Evolutionary conservation across 495 filamentous ascomycete species (phyloP).

Genomic region (Podospora pseudopauciseta): DNA sequence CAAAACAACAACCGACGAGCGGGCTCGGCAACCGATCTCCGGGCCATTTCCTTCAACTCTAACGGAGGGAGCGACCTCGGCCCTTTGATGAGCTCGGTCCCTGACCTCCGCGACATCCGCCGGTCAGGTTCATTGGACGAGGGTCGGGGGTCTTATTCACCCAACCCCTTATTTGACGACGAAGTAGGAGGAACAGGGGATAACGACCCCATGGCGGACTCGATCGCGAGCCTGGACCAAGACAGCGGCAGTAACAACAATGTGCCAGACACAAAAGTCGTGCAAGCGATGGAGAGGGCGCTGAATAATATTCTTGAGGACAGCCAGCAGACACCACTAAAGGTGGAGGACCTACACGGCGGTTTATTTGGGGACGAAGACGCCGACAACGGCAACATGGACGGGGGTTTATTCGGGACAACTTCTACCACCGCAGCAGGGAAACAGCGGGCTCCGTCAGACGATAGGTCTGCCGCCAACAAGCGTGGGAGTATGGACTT

Average conservation of each 20-base stretch:
- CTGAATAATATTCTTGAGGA: constrained; percentile 93
- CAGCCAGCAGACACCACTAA: constrained; percentile 44
- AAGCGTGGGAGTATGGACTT: neutral
- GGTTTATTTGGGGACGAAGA: constrained; percentile 52
- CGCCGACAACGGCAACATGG: constrained; percentile 37
- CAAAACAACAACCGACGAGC: constrained; percentile 35
- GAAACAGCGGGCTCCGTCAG: neutral
- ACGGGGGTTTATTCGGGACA: constrained; percentile 3
- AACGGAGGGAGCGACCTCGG: constrained; percentile 37
- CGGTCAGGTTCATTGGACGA: constrained; percentile 45
- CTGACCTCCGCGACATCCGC: constrained; percentile 36
- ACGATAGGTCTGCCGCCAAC: neutral
- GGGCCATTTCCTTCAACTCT: constrained; percentile 21
- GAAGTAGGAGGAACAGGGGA: constrained; percentile 50
- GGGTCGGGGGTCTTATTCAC: constrained; percentile 15
- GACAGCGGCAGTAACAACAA: constrained; percentile 31
- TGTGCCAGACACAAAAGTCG: constrained; percentile 57
- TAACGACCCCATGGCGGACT: constrained; percentile 50
- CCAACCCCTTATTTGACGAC: constrained; percentile 51
- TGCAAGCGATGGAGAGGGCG: constrained; percentile 91
- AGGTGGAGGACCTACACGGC: constrained; percentile 58
- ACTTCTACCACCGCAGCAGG: neutral
- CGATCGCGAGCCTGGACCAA: constrained; percentile 52
- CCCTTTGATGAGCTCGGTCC: constrained; percentile 16
- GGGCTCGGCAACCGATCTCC: constrained; percentile 46